These are phyloP conservation scores for Taphrina flavorubra DNA, from an alignment of 1,139 yeast genomes.

Conservation along the genomic window DNA sequence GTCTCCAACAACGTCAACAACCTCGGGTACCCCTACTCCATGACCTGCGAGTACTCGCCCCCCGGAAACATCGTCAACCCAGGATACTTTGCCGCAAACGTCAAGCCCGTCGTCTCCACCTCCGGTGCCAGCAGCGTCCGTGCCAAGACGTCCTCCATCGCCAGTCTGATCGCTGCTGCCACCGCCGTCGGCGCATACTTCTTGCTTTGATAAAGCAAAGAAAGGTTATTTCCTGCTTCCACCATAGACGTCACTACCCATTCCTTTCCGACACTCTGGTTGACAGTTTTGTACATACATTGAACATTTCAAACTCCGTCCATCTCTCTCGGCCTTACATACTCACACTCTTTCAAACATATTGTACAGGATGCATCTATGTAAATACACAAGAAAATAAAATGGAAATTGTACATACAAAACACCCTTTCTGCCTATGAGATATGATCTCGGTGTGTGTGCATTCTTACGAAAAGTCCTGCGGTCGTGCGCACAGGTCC, in stretches of 20 bases:
- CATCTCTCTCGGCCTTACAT: background rate
- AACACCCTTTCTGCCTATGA: background rate
- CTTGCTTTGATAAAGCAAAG: background rate
- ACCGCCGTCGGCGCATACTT: slow-evolving; percentile 14
- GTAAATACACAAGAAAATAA: background rate
- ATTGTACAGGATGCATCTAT: background rate
- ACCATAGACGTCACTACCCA: no score
- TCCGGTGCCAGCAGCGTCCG: background rate
- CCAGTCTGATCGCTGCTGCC: slow-evolving; percentile 19
- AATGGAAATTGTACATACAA: background rate
- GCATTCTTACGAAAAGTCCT: no score
- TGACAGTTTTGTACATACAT: background rate
- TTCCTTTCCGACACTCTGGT: no score
- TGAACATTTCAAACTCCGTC: background rate
- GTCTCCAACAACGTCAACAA: slow-evolving; percentile 57
- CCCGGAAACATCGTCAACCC: slow-evolving; percentile 61
- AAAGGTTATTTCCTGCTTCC: background rate
- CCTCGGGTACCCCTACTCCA: slow-evolving; percentile 52
- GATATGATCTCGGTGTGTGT: no score
- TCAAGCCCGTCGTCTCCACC: slow-evolving; percentile 20
- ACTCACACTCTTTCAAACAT: background rate
- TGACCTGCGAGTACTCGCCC: slow-evolving; percentile 66
- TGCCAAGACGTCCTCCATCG: background rate
- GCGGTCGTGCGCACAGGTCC: no score
- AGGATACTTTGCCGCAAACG: slow-evolving; percentile 49